Conservation (phyloP, 306 rosid genomes). For the Comarum palustre region DNA sequence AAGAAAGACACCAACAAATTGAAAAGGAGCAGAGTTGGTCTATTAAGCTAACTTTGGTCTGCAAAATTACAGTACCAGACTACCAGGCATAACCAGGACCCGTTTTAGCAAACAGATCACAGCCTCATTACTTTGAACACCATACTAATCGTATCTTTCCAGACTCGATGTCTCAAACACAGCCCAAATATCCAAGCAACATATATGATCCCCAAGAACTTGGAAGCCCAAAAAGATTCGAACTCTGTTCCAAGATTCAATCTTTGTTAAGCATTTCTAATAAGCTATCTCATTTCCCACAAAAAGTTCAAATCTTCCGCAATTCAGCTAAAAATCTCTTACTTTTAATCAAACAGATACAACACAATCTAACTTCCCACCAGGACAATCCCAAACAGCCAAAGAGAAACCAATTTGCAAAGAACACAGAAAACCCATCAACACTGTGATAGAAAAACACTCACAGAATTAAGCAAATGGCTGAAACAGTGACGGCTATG, state of each 20-base stretch:
- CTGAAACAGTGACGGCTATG: conserved; percentile 57
- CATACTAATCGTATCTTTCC: neutral
- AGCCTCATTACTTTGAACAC: neutral
- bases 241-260: neutral
- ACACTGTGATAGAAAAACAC: conserved; percentile 4
- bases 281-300: neutral
- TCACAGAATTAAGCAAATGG: conserved; percentile 57
- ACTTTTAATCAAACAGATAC: conserved; percentile 27
- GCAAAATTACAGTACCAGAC: neutral
- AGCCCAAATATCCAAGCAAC: neutral
- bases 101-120: neutral
- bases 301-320: neutral
- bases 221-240: neutral
- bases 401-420: conserved; percentile 6
- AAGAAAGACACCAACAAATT: conserved; percentile 31
- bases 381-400: neutral
- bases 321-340: neutral
- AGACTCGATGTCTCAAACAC: neutral
- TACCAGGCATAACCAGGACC: neutral
- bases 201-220: neutral
- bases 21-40: neutral
- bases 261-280: neutral
- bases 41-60: neutral
- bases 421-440: conserved; percentile 4
- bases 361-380: neutral